A percentile compares a stretch with the other conserved stretches of the same genome.
Evolutionary conservation across 2,329 filamentous ascomycete species (phyloP).

Genomic region (Alternaria metachromatica): DNA sequence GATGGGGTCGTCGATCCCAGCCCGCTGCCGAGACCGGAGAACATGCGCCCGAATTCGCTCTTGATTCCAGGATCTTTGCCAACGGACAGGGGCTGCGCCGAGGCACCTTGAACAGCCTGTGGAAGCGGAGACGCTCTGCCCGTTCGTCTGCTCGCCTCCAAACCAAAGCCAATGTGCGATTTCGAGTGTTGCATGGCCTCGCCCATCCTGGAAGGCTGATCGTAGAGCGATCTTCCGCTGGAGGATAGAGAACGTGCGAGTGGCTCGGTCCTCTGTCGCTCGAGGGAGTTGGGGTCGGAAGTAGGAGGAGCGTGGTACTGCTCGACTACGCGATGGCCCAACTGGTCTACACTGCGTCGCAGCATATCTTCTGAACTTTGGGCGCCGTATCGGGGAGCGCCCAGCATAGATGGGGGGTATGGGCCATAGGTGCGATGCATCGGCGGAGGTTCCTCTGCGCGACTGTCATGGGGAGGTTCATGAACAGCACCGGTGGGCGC

Average conservation of each 20-base stretch:
- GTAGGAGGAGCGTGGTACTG: conserved; percentile 49
- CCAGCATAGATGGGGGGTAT: conserved; percentile 34
- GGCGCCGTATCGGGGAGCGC: conserved; percentile 30
- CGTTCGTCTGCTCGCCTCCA: conserved; percentile 78
- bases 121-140: conserved; percentile 87
- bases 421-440: conserved; percentile 42
- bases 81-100: conserved; percentile 78
- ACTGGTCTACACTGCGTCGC: conserved; percentile 42
- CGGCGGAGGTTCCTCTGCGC: conserved; percentile 39
- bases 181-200: conserved; percentile 67
- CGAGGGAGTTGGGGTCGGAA: conserved; percentile 45
- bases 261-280: conserved; percentile 43
- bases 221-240: conserved; percentile 42
- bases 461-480: conserved; percentile 32
- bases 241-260: conserved; percentile 46
- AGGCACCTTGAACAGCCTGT: conserved; percentile 91
- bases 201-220: conserved; percentile 51
- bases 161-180: conserved; percentile 73
- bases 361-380: conserved; percentile 39
- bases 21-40: conserved; percentile 85
- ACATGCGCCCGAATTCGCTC: conserved; percentile 93
- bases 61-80: conserved; percentile 88
- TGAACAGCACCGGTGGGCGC: conserved; percentile 31
- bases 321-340: conserved; percentile 44
- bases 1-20: conserved; percentile 65